Evolutionary conservation across 768 basidiomycete species (phyloP).

Genomic region (Coprinopsis cinerea): DNA sequence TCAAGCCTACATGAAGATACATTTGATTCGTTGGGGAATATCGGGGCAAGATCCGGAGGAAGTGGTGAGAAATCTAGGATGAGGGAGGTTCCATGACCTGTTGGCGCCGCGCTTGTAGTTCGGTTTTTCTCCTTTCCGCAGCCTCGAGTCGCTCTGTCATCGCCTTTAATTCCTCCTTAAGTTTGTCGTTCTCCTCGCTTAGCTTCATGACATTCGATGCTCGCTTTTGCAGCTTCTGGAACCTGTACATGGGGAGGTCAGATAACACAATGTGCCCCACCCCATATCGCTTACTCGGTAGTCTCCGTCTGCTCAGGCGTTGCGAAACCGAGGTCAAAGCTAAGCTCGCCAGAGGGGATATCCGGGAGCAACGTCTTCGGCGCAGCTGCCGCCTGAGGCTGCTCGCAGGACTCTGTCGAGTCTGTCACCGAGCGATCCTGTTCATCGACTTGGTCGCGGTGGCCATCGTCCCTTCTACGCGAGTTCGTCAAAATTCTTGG

Average conservation of each 20-base stretch:
- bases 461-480: background rate
- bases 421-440: background rate
- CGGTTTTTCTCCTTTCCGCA: constrained; percentile 28
- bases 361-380: background rate
- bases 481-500: background rate
- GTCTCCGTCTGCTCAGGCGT: background rate
- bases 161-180: constrained; percentile 61
- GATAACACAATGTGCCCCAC: background rate
- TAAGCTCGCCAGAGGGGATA: constrained; percentile 1
- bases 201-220: constrained; percentile 66
- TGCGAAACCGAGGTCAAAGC: background rate
- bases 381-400: background rate
- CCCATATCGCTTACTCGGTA: background rate
- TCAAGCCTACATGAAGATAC: background rate
- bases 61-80: constrained; percentile 12
- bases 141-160: constrained; percentile 66
- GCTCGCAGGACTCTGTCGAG: background rate
- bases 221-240: constrained; percentile 50
- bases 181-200: constrained; percentile 65
- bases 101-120: constrained; percentile 34
- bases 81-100: constrained; percentile 20
- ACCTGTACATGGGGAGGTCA: constrained; percentile 20
- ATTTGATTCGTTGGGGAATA: constrained; percentile 7
- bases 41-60: background rate
- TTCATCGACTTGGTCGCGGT: background rate